Base-by-base conservation (phyloP, 2,329 filamentous ascomycete genomes). In the Lasiodiplodia sp. region DNA sequence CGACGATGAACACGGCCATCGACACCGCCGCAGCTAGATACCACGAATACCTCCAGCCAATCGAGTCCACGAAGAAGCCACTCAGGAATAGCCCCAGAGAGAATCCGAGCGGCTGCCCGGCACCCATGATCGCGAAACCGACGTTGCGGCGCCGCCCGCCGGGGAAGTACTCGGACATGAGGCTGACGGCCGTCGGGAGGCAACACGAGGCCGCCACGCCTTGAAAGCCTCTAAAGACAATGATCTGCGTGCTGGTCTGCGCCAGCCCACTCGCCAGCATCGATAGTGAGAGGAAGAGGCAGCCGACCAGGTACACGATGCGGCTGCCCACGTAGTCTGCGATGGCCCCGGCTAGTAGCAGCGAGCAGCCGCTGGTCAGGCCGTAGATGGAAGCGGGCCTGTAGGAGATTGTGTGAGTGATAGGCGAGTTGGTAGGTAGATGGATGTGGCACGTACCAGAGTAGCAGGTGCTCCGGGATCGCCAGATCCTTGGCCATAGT, bases 21-120 rank as follows among this genome's bases (percentile, higher is more conserved):
- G 34, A 84, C 71, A 14, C 81, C 82, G 0, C 83, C 83, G 25
- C 79, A 77, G 3, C 28, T 1, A 85, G 77, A 70, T 86, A 83
- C 71, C 84, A 88, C 0, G 83, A 85, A 70, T 78, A 82, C 55
- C 85, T 75, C 86, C 86, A 88, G 2, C 84, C 84, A 56, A 85
- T 80, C 0, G 77, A 80, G 38, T 84, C 79, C 1, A 81, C 77
- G 40, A 88, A 80, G 0, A 87, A 70, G 68, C 85, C 85, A 34
- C 85, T 83, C 3, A 88, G 75, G 0, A 84, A 79, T 3, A 88
- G 77, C 0, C 86, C 86, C 0, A 87, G 69, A 0, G 79, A 81
- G 68, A 86, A 87, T 0, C 86, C 86, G 11, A 87, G 71, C 0
- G 85, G 84, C 68, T 86, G 84, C 2, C 82, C 82, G 12, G 81